Conservation (phyloP, 352 stramenopile species). For the Phytophthora boehmeriae region DNA sequence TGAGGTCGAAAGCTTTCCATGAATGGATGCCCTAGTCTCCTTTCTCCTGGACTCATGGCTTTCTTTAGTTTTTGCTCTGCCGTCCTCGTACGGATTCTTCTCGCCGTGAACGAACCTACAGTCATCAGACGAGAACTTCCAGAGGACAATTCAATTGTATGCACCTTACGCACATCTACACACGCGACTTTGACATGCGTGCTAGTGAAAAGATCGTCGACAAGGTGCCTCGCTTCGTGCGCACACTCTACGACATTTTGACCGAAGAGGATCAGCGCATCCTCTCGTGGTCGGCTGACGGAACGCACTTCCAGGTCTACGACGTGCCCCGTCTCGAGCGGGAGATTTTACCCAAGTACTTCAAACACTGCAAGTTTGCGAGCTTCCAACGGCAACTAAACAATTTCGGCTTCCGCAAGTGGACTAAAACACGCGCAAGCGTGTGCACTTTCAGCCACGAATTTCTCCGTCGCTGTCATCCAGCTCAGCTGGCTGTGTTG, state of each 20-base stretch:
- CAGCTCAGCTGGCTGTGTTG: slow-evolving; percentile 17
- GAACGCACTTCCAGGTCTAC: slow-evolving; percentile 73
- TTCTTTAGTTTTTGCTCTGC: no score
- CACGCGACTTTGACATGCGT: slow-evolving; percentile 7
- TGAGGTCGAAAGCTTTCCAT: not conserved
- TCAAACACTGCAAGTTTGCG: slow-evolving; percentile 92
- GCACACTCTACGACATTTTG: slow-evolving; percentile 74
- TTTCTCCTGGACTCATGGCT: not conserved
- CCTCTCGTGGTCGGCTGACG: slow-evolving; percentile 68
- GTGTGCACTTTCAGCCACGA: slow-evolving; percentile 78
- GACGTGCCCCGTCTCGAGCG: slow-evolving; percentile 73
- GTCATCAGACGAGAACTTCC: no score
- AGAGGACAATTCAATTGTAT: not conserved
- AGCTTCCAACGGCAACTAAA: slow-evolving; percentile 92
- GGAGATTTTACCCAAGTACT: slow-evolving; percentile 90
- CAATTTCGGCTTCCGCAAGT: slow-evolving; percentile 92
- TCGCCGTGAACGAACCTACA: no score
- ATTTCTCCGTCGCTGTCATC: slow-evolving; percentile 57
- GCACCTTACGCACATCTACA: not conserved
- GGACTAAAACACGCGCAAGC: slow-evolving; percentile 66
- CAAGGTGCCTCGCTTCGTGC: slow-evolving; percentile 75
- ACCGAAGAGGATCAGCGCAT: slow-evolving; percentile 63
- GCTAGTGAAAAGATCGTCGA: slow-evolving; percentile 16
- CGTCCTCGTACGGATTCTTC: not conserved
- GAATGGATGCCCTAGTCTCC: not conserved